Conservation (phyloP, 805 yeast species). For the Cyberlindnera mycetangii region DNA sequence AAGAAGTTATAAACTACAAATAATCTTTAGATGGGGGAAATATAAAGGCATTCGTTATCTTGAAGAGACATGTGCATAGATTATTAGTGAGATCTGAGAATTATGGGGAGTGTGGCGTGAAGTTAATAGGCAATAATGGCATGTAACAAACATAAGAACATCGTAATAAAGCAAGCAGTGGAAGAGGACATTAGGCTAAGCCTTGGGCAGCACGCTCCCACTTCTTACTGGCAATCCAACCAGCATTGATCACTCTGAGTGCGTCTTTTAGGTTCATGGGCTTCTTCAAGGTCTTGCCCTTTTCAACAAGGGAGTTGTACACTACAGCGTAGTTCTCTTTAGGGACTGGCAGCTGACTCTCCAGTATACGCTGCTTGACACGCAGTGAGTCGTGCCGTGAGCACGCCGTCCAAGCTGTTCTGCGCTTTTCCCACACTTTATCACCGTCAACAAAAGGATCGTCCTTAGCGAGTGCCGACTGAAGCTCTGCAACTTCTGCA, state of each 20-base stretch:
- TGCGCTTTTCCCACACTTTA: constrained; percentile 64
- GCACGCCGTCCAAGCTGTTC: constrained; percentile 64
- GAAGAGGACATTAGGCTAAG: constrained; percentile 18
- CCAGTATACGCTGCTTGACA: constrained; percentile 22
- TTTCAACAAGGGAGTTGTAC: constrained; percentile 67
- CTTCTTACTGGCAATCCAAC: constrained; percentile 77
- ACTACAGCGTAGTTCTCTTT: constrained; percentile 55
- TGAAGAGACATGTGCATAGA: background rate
- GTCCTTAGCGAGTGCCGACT: background rate
- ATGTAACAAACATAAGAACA: no score
- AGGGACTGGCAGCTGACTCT: constrained; percentile 34
- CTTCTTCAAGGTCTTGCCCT: constrained; percentile 60
- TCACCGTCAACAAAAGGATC: constrained; percentile 51
- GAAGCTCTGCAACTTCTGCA: constrained; percentile 23
- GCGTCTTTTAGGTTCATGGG: constrained; percentile 77
- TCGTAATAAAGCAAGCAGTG: background rate
- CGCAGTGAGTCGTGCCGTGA: constrained; percentile 23
- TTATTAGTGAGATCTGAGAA: background rate
- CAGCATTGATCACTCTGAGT: constrained; percentile 68
- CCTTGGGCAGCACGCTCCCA: constrained; percentile 58
- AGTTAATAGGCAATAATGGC: no score
- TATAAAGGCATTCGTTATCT: constrained; percentile 6
- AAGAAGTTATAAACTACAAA: constrained; percentile 10
- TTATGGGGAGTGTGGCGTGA: no score
- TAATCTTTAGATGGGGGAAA: no score